These are phyloP conservation scores for Pestalotiopsis sp. DNA, from an alignment of 2,329 filamentous ascomycete species.

Conservation along the genomic window DNA sequence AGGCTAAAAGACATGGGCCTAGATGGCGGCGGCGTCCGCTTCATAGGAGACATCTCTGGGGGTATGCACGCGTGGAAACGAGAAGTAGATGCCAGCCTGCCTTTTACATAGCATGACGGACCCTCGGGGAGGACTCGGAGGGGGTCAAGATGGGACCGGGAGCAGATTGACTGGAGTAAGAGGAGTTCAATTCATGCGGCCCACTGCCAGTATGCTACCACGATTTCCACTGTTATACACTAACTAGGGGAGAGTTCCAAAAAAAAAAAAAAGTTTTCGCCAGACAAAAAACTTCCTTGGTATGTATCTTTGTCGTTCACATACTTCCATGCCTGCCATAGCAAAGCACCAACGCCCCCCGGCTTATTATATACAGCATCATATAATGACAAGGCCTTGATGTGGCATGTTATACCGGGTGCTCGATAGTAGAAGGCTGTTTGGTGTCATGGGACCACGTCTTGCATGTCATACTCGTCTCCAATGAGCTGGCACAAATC, in stretches of 20 bases:
- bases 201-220: neutral
- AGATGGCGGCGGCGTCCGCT: conserved; percentile 52
- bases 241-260: conserved; percentile 9
- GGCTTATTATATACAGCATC: neutral
- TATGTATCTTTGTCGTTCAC: neutral
- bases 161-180: neutral
- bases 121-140: neutral
- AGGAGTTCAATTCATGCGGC: conserved; percentile 10
- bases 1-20: conserved; percentile 66
- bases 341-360: neutral
- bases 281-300: neutral
- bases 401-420: neutral
- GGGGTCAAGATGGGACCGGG: neutral
- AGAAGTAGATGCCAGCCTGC: conserved; percentile 62
- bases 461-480: neutral
- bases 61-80: conserved; percentile 75
- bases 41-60: conserved; percentile 71
- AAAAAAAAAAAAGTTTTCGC: neutral
- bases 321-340: neutral
- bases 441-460: neutral
- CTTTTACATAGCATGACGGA: conserved; percentile 47
- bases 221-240: conserved; percentile 12
- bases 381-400: neutral
- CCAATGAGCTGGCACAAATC: conserved; percentile 22
- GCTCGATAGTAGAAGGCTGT: neutral